Conservation (phyloP, 352 stramenopile species). For the Phytophthora meadii region DNA sequence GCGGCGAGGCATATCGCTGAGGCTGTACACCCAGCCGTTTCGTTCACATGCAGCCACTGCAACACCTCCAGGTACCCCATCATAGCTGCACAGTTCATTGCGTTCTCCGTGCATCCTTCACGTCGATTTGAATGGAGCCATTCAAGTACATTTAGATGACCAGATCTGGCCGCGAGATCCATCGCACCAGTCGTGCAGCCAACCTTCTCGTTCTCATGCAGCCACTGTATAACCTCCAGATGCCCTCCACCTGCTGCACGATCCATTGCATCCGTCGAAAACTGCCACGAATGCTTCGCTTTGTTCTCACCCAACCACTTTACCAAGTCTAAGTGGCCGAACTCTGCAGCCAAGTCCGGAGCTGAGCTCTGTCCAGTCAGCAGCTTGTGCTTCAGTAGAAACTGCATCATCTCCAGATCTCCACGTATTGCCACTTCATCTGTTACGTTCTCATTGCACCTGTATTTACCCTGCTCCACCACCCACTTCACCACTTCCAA, state of each 20-base stretch:
- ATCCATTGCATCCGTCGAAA: slow-evolving; percentile 8
- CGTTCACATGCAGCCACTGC: slow-evolving; percentile 14
- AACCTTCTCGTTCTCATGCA: not conserved
- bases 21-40: not conserved
- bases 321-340: slow-evolving; percentile 4
- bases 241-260: slow-evolving; percentile 3
- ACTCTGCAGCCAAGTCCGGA: not conserved
- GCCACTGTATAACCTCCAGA: slow-evolving; percentile 9
- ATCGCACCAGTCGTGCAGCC: slow-evolving; percentile 11
- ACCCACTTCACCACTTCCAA: slow-evolving; percentile 4
- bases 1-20: slow-evolving; percentile 11
- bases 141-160: slow-evolving; percentile 2
- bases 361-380: not conserved
- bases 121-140: slow-evolving; percentile 4
- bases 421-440: not conserved
- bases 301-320: slow-evolving; percentile 4
- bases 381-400: not conserved
- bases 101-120: slow-evolving; percentile 2
- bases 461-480: slow-evolving; percentile 1
- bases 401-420: slow-evolving; percentile 3
- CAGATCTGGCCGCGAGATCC: slow-evolving; percentile 1
- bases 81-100: slow-evolving; percentile 7
- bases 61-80: slow-evolving; percentile 5
- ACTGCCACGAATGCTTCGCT: not conserved
- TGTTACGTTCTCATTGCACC: not conserved